A percentile compares a stretch with the other conserved stretches of the same genome.
Conservation (phyloP, 768 basidiomycete genomes). For the Suillus placidus region DNA sequence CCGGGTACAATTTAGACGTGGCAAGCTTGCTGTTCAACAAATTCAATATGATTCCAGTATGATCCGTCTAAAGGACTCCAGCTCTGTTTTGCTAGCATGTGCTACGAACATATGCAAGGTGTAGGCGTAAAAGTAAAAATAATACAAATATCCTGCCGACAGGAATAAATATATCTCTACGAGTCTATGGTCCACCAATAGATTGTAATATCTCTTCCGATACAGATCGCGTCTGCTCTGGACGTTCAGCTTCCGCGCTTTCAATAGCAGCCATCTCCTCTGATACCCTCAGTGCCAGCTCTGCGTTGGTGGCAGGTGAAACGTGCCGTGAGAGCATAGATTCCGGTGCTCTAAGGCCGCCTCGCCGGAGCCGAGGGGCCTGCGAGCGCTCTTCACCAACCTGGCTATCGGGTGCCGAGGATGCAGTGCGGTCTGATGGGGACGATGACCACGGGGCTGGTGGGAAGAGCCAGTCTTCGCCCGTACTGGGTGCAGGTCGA, state of each 20-base stretch:
- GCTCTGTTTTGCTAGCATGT: conserved; percentile 4
- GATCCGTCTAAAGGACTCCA: not conserved
- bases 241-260: conserved; percentile 1
- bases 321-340: conserved; percentile 52
- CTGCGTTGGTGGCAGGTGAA: conserved; percentile 35
- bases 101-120: conserved; percentile 2
- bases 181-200: conserved; percentile 16
- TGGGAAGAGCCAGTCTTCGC: conserved; percentile 39
- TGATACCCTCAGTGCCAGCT: not conserved
- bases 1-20: not conserved
- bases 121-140: conserved; percentile 7
- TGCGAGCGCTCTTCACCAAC: conserved; percentile 38
- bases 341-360: conserved; percentile 69
- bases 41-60: conserved; percentile 14
- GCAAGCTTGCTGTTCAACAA: not conserved
- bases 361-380: conserved; percentile 62
- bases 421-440: conserved; percentile 21
- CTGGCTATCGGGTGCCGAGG: conserved; percentile 29
- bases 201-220: conserved; percentile 22
- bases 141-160: conserved; percentile 12
- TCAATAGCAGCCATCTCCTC: conserved; percentile 16
- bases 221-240: conserved; percentile 15
- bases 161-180: conserved; percentile 14
- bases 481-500: conserved; percentile 29
- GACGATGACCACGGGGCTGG: conserved; percentile 25